These are phyloP conservation scores for Stemphylium vesicarium DNA, from an alignment of 2,329 filamentous ascomycete genomes.

Conservation along the genomic window DNA sequence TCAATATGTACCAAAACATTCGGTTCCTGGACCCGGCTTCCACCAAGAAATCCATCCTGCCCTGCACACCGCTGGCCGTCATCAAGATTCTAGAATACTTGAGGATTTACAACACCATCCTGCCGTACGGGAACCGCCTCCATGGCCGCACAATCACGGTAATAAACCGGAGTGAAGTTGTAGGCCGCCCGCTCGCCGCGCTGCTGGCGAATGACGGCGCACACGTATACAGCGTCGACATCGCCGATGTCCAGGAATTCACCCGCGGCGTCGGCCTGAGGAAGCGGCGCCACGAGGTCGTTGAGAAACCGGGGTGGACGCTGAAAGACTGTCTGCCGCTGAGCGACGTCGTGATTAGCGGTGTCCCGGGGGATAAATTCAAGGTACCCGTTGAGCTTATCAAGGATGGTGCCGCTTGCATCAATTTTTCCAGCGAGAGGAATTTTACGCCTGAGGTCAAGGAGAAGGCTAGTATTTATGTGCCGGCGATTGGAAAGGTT, in stretches of 20 bases:
- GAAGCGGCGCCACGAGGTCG: slow-evolving; percentile 83
- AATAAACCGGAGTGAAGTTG: slow-evolving; percentile 95
- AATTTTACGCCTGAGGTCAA: slow-evolving; percentile 93
- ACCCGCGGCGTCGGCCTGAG: slow-evolving; percentile 87
- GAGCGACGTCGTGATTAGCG: slow-evolving; percentile 93
- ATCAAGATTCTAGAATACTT: slow-evolving; percentile 97
- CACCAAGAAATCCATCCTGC: slow-evolving; percentile 86
- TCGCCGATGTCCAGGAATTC: slow-evolving; percentile 90
- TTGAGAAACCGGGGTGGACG: slow-evolving; percentile 79
- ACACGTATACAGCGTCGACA: slow-evolving; percentile 91
- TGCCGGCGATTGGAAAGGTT: slow-evolving; percentile 96
- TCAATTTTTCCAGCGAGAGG: slow-evolving; percentile 96
- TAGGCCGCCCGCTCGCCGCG: slow-evolving; percentile 89
- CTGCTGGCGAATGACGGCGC: slow-evolving; percentile 95
- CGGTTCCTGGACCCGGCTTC: slow-evolving; percentile 86
- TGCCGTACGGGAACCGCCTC: slow-evolving; percentile 89
- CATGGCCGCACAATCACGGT: slow-evolving; percentile 95
- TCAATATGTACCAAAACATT: slow-evolving; percentile 99
- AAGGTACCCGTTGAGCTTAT: slow-evolving; percentile 87
- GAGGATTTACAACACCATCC: slow-evolving; percentile 93
- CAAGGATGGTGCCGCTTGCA: slow-evolving; percentile 92
- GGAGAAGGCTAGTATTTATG: slow-evolving; percentile 95
- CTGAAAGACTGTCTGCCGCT: slow-evolving; percentile 82
- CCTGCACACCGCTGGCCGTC: slow-evolving; percentile 93
- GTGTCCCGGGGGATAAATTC: slow-evolving; percentile 85